Base-by-base conservation (phyloP, 306 rosid species). In the Boehmeria nivea region DNA sequence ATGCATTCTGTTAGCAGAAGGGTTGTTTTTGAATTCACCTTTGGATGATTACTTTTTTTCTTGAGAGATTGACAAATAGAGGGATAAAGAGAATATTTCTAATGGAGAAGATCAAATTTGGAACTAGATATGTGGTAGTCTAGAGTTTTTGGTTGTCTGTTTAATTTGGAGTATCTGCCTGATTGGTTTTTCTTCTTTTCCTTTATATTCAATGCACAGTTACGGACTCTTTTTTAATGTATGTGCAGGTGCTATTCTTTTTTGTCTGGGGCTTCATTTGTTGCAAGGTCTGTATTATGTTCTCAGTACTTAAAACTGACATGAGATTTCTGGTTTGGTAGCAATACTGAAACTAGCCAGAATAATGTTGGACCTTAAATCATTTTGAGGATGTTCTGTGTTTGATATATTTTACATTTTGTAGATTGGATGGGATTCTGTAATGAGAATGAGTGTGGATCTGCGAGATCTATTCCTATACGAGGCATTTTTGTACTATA, bases 341-440 rank as follows among this genome's bases (percentile, higher is more conserved):
- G 26, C 46, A 13, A 50, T 53, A 43, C 36, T 57, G 64, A 43
- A 64, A 15, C 22, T 48, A 45, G 24, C 59, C 12, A 40, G 54
- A 45, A 11, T n/a, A 64, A 18, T 38, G 17, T 8, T 57, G 55
- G 12, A 47, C 56, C 50, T 76, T 54, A 60, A n/a, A n/a, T n/a
- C 52, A 38, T 56, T 64, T 34, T 52, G 40, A 53, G 60, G 63
- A 47, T 63, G 61, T 63, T 67, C 2, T 69, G 52, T 70, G 5
- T 34, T 51, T 38, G 2, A 36, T 44, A 20, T 42, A 12, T 55
- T 33, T 39, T 65, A 60, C 65, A 70, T 54, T 52, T 48, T 80
- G 76, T 79, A 93, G 99, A 55, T 88, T 64, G 95, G 96, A 73
- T 93, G 99, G 96, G 87, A 83, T 72, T 87, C 99, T 55, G 99